Conservation (phyloP, 495 filamentous ascomycete genomes). For the Aeminium ludgeri region DNA sequence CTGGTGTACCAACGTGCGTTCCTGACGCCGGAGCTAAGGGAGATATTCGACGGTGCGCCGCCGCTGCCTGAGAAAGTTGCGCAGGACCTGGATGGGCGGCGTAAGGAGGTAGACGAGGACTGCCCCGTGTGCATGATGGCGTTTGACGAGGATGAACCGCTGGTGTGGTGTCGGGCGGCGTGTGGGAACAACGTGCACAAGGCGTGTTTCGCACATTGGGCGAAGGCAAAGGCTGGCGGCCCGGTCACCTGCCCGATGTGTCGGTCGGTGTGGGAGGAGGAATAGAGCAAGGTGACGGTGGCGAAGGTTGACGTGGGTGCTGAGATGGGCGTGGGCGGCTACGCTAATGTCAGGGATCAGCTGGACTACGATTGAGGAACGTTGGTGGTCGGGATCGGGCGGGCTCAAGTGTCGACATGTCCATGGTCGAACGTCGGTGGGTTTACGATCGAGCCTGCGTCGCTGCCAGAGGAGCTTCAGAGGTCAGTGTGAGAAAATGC, state of each 20-base stretch:
- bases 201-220: conserved; percentile 54
- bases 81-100: conserved; percentile 22
- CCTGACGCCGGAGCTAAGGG: conserved; percentile 43
- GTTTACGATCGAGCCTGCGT: too few relatives aligned
- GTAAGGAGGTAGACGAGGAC: conserved; percentile 49
- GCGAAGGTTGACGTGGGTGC: conserved; percentile 17
- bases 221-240: conserved; percentile 29
- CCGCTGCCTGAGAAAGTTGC: conserved; percentile 19
- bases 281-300: conserved; percentile 25
- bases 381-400: not conserved
- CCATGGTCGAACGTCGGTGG: too few relatives aligned
- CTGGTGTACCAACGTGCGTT: conserved; percentile 61
- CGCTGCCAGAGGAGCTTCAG: too few relatives aligned
- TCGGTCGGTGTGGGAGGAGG: conserved; percentile 43
- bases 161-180: conserved; percentile 51
- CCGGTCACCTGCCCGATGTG: conserved; percentile 53
- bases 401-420: too few relatives aligned
- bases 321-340: conserved; percentile 1
- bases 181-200: conserved; percentile 68
- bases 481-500: too few relatives aligned
- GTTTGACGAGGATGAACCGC: conserved; percentile 31
- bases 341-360: conserved; percentile 3
- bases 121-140: conserved; percentile 67
- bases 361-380: conserved; percentile 7
- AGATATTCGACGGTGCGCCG: conserved; percentile 41